Base-by-base conservation (phyloP, 805 yeast genomes). In the Wickerhamomyces hampshirensis region DNA sequence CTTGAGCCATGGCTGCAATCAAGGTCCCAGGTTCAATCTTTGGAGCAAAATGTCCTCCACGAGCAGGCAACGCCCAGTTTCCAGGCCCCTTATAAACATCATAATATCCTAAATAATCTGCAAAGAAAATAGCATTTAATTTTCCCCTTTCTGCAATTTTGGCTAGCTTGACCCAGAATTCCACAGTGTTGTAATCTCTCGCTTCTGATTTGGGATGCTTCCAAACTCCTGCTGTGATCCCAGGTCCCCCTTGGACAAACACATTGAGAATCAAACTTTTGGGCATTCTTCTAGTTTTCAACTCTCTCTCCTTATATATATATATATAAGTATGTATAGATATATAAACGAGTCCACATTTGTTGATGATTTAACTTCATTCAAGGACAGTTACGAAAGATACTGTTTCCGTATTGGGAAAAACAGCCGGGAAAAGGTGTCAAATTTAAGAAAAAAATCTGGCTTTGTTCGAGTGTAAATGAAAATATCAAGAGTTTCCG, bases 51-150 rank as follows among this genome's bases (percentile, higher is more conserved):
- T 43, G 37, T 3, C 58, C 59, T 10, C 46, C 47, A 10, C 46
- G 42, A 3, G 65, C 65, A 8, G 66, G 62, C 1, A 61, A 55
- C 6, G 43, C 44, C 29, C 56, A 48, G 36, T 63, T 63, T 5
- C 47, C 35, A 2, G 68, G 68, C 2, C 70, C 71, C 31, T 62
- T 55, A 38, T 60, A 65, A 6, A 63, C 67, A 40, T 65, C 70
- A 37, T 63, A 66, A 1, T 56, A 59, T 2, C 66, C 69, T 24
- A 63, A 40, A n/a, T 59, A 63, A 40, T 66, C 71, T 15, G 69
- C 70, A 34, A 65, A 42, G 41, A 66, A 66, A 13, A 65, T 39
- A 6, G 62, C 57, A 35, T 60, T 59, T 43, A 66, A 52, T 46
- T 65, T 65, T 1, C 68, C 71, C 18, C 46, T 46, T 37, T 66